Evolutionary conservation across 2,329 filamentous ascomycete species (phyloP), one percentile per base, ranked within the genome.

Genomic region (Alternaria angustiovoidea): DNA sequence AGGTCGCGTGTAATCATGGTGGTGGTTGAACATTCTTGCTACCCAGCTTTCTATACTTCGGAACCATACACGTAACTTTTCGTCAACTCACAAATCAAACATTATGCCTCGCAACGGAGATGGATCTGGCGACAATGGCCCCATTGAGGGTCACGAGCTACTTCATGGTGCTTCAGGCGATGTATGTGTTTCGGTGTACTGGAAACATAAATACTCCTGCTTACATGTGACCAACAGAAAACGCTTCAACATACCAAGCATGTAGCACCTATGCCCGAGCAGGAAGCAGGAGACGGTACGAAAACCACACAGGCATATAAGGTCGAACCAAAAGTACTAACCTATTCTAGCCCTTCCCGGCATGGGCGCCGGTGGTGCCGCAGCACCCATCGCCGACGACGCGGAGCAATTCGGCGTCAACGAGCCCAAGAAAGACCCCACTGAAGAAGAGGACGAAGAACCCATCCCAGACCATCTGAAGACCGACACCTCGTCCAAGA

Each of bases 81-180:
- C 20, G 11, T 16, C n/a, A 48, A 42, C 12, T 1, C 24, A 39
- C 42, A 1, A 18, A 34, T 44, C 11, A 9, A 54, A 46, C 42
- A 64, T 26, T 5, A 81, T 81, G 79, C 78, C 79, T 68, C 78
- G 78, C 64, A 72, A 80, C 65, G 78, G 78, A 65, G 77, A 78
- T 66, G 78, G 78, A 64, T 75, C 74, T 55, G 68, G 73, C 22
- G 74, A 81, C 73, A 81, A 79, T 68, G 78, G 73, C 14, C 71
- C 77, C 59, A 73, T 76, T 43, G 78, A 80, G 58, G 78, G 73
- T 52, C 65, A 78, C 47, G 76, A 75, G 64, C 67, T 79, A 41
- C 65, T 78, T 43, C 79, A 81, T 60, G 79, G 79, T 54, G 72
- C 71, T 28, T 63, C 63, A 46, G 75, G 73, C 56, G 75, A 80